These are phyloP conservation scores for Geum urbanum DNA, from an alignment of 306 rosid species.

Conservation along the genomic window DNA sequence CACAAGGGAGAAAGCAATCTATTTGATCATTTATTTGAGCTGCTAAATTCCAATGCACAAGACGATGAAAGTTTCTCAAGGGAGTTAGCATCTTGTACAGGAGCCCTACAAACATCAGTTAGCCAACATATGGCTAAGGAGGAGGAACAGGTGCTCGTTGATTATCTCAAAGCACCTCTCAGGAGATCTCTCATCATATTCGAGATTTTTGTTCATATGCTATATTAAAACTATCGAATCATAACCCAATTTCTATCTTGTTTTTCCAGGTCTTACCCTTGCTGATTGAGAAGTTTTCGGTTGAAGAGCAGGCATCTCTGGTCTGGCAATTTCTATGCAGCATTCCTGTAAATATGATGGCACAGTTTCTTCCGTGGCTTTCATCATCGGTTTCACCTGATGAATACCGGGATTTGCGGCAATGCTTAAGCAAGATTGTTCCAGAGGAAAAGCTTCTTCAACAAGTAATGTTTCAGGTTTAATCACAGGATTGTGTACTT, in stretches of 20 bases:
- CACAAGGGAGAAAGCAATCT: slow-evolving; percentile 95
- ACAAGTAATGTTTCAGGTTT: slow-evolving; percentile 50
- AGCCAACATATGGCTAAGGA: slow-evolving; percentile 99
- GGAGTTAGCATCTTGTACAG: slow-evolving; percentile 94
- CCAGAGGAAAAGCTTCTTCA: slow-evolving; percentile 97
- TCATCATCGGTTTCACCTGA: slow-evolving; percentile 77
- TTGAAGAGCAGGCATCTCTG: slow-evolving; percentile 84
- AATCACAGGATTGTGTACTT: slow-evolving; percentile 19
- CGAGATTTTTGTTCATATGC: background rate
- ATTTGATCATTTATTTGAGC: slow-evolving; percentile 78
- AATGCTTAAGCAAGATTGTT: slow-evolving; percentile 73
- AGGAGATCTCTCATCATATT: background rate
- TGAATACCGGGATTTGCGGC: slow-evolving; percentile 65
- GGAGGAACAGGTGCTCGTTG: slow-evolving; percentile 84
- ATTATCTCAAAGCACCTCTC: slow-evolving; percentile 8
- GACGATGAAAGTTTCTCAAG: slow-evolving; percentile 73
- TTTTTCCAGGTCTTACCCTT: slow-evolving; percentile 82
- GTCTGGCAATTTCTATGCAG: slow-evolving; percentile 99
- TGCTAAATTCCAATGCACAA: slow-evolving; percentile 55
- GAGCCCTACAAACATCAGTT: slow-evolving; percentile 83
- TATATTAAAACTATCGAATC: background rate
- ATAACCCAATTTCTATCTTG: slow-evolving; percentile 13
- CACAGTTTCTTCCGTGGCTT: slow-evolving; percentile 93
- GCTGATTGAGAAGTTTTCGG: slow-evolving; percentile 82
- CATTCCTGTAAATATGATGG: slow-evolving; percentile 95